Conservation (phyloP, 768 basidiomycete genomes). For the Suillus occidentalis region DNA sequence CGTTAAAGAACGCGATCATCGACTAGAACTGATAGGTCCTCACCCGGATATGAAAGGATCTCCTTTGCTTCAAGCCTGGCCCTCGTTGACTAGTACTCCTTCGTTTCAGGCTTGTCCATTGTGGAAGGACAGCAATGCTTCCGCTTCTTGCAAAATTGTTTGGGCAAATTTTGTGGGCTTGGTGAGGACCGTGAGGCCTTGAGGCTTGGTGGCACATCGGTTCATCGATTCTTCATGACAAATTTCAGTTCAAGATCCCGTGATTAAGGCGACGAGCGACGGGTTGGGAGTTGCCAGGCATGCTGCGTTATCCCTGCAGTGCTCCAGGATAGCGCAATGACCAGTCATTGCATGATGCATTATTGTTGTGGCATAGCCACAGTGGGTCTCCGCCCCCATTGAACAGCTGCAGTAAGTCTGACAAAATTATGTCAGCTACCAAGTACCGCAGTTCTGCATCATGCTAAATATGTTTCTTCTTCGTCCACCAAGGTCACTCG, state of each 20-base stretch:
- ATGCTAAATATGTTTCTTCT: background rate
- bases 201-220: background rate
- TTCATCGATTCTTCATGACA: constrained; percentile 5
- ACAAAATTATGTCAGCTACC: background rate
- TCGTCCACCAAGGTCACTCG: background rate
- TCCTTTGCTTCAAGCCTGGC: too few species aligned
- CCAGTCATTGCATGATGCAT: background rate
- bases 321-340: background rate
- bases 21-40: background rate
- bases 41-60: background rate
- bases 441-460: background rate
- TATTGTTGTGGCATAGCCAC: background rate
- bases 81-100: background rate
- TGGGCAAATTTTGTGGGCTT: background rate
- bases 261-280: background rate
- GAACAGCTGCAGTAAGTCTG: background rate
- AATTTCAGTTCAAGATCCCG: background rate
- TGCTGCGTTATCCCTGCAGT: background rate
- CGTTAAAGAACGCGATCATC: background rate
- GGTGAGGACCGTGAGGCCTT: background rate
- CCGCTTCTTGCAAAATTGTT: background rate
- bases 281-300: background rate
- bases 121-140: background rate
- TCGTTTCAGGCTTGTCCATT: background rate
- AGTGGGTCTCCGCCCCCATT: background rate